Evolutionary conservation across 805 yeast species (phyloP), one percentile per base, ranked within the genome.

Genomic region (Candida insectalens): DNA sequence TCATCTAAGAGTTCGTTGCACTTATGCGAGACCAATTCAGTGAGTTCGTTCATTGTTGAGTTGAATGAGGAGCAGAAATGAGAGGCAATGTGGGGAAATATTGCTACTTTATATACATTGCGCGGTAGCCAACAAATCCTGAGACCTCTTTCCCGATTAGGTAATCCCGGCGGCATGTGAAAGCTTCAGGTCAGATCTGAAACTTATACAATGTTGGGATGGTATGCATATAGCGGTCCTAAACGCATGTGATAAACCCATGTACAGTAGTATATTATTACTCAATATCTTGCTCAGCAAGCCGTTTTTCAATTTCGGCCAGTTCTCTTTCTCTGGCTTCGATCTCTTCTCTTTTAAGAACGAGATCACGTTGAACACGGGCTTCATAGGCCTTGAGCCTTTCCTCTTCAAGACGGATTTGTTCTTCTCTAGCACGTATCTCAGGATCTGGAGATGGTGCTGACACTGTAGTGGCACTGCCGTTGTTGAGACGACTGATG

Each of bases 391-490:
- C 82, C 50, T 70, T 77, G 51, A 87, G 68, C 60, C 94, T 73
- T 59, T 83, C 95, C 60, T 87, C 96, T 59, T 87, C 96, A 34
- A 79, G 63, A 49, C 83, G 77, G 49, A 85, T 82, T 60, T 84
- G 94, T 59, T 84, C 95, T 57, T 87, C 96, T 57, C 89, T 83
- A 26, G 47, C 49, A 20, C 36, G 30, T 15, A 42, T 26, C 10
- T 34, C 40, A 6, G 38, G 34, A 16, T 28, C 36, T 15, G 30
- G 6, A 12, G 7, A 12, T 23, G 34, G 10, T 8, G 4, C 26
- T 13, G 23, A 21, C 23, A 12, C 7, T 21, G 23, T 12, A 12
- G 23, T 7, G 23, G 10, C 23, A 21, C 26, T 35, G 8, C 28
- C 29, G 19, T 10, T 20, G 19, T 14, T 14, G 14, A 6, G 18